Base-by-base conservation (phyloP, 768 basidiomycete genomes). In the Chlorophyllum brunneum region DNA sequence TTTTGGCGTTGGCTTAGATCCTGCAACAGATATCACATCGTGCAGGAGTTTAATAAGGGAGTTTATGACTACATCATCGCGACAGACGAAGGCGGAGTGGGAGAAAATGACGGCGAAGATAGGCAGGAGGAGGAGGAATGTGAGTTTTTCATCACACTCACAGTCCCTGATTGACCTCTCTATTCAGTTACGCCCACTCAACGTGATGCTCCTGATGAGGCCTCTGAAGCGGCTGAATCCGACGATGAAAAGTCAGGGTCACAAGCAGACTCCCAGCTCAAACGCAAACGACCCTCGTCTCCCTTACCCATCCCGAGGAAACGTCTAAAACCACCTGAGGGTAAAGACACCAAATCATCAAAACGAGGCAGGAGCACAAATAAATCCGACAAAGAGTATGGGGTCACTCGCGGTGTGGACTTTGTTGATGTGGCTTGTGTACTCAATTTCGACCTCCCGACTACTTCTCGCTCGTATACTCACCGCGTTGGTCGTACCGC, bases 11-110 rank as follows among this genome's bases (percentile, higher is more conserved):
- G 0, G 41, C 48, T 34, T 22, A 37, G 26, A 31, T 36, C 31
- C 11, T 18, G 43, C 26, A 4, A 5, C 42, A 93, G 92, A 67
- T 97, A 94, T 62, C 97, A 99, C 62, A 87, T 88, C 1, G 97
- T 99, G 1, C 95, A 99, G 61, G 97, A 98, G 67, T 99, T 99
- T 64, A 99, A 99, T 68, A 90, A 92, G 60, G 97, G 97, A 2
- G 92, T 97, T 6, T 98, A 98, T 61, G 94, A 99, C 65, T 98
- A 98, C 66, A 93, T 98, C 57, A 97, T 99, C 49, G 97, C 97
- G 0, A 95, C 95, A 8, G 95, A 98, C 63, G 97, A 98, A 69
- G 83, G 82, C 52, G 81, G 82, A 0, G 72, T 75, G 3, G 73
- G 71, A 3, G 70, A 73, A 1, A 81, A 81, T 48, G 69, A 73